These are phyloP conservation scores for Tulasnella sp. DNA, from an alignment of 768 basidiomycete species.

Conservation along the genomic window DNA sequence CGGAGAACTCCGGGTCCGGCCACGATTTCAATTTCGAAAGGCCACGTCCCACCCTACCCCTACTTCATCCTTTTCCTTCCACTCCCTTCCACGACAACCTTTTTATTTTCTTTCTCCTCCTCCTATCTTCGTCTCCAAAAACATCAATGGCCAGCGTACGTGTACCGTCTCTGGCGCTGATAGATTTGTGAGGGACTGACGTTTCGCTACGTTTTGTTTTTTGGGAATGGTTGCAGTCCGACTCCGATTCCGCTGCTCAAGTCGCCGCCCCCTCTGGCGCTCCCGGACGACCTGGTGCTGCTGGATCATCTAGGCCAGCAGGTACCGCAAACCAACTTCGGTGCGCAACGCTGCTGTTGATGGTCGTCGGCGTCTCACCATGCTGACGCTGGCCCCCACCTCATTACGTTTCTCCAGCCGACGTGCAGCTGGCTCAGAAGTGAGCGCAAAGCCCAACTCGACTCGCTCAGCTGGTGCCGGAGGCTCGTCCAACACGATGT, in stretches of 20 bases:
- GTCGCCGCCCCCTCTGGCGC: slow-evolving; percentile 46
- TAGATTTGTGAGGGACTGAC: slow-evolving; percentile 2
- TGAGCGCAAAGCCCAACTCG: slow-evolving; percentile 72
- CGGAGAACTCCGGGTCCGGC: neutral
- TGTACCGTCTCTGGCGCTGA: neutral
- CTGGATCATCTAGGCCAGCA: slow-evolving; percentile 63
- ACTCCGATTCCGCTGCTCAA: slow-evolving; percentile 53
- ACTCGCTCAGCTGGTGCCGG: slow-evolving; percentile 91
- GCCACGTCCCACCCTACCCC: slow-evolving; percentile 10
- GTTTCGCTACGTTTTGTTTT: slow-evolving; percentile 16
- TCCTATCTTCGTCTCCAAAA: neutral
- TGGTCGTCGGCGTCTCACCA: neutral
- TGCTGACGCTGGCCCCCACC: neutral
- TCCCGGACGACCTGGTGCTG: slow-evolving; percentile 48
- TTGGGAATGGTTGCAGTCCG: slow-evolving; percentile 57
- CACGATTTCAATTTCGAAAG: slow-evolving; percentile 21
- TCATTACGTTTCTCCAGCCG: slow-evolving; percentile 52
- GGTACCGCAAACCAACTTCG: slow-evolving; percentile 70
- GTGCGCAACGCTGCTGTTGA: slow-evolving; percentile 50
- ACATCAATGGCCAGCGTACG: slow-evolving; percentile 27
- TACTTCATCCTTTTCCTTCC: neutral
- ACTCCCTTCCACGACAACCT: slow-evolving; percentile 21
- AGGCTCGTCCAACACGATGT: slow-evolving; percentile 97
- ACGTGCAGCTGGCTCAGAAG: slow-evolving; percentile 66
- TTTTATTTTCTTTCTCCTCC: slow-evolving; percentile 23